Evolutionary conservation across 352 stramenopile species (phyloP).

Genomic region (Phytophthora meadii): DNA sequence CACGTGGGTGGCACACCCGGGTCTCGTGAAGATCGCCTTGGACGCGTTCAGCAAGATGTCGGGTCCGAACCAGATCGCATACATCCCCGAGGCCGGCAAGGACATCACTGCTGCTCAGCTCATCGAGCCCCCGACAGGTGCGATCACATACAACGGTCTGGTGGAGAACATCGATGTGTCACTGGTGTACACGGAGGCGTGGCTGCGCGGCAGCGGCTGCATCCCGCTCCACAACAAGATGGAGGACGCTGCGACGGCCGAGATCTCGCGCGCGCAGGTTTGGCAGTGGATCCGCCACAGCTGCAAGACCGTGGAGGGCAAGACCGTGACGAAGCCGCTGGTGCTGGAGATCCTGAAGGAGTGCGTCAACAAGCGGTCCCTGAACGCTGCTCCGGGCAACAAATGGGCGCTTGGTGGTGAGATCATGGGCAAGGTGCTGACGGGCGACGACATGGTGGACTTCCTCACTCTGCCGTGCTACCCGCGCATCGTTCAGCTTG

Average conservation of each 20-base stretch:
- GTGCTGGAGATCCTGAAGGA: constrained; percentile 71
- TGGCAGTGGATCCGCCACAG: constrained; percentile 92
- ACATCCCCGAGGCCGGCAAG: constrained; percentile 63
- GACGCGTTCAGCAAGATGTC: constrained; percentile 96
- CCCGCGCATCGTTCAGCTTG: constrained; percentile 79
- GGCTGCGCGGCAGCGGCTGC: constrained; percentile 93
- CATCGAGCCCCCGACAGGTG: constrained; percentile 61
- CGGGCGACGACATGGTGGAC: constrained; percentile 79
- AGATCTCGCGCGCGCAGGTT: constrained; percentile 95
- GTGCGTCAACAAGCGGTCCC: constrained; percentile 64
- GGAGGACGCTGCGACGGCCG: constrained; percentile 95
- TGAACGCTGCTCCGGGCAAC: constrained; percentile 51
- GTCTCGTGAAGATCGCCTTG: constrained; percentile 92
- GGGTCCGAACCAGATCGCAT: constrained; percentile 91
- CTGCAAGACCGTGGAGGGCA: constrained; percentile 72
- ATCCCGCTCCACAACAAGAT: constrained; percentile 96
- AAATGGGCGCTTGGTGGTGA: constrained; percentile 74
- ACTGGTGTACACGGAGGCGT: constrained; percentile 95
- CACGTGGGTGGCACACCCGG: constrained; percentile 96
- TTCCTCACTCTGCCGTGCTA: constrained; percentile 88
- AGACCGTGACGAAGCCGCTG: constrained; percentile 69
- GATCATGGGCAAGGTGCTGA: constrained; percentile 76
- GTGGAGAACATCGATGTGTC: constrained; percentile 93
- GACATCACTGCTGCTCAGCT: constrained; percentile 66
- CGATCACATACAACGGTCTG: constrained; percentile 88